Percentiles rank a stretch among this genome's conserved stretches.
Conservation (phyloP, 2,329 filamentous ascomycete species). For the Sclerotinia nivalis region DNA sequence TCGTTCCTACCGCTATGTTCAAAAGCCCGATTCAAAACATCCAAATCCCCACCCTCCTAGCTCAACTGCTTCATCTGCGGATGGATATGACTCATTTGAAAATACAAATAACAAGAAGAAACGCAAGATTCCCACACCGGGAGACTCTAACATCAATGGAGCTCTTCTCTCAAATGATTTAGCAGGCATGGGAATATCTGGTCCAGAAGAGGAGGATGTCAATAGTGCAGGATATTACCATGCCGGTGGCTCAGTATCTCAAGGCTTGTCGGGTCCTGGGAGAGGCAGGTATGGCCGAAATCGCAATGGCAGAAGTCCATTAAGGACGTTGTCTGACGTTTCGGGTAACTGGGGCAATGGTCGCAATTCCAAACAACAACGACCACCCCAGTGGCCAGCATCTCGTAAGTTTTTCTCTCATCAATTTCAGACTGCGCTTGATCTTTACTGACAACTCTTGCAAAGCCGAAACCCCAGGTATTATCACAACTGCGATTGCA, state of each 20-base stretch:
- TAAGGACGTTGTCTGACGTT: slow-evolving; percentile 60
- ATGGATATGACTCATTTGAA: slow-evolving; percentile 96
- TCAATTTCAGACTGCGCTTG: slow-evolving; percentile 16
- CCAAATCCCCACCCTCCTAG: slow-evolving; percentile 57
- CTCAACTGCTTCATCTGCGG: slow-evolving; percentile 70
- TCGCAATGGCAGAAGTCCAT: slow-evolving; percentile 60
- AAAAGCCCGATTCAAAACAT: slow-evolving; percentile 50
- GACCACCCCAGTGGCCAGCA: slow-evolving; percentile 40
- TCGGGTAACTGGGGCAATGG: slow-evolving; percentile 42
- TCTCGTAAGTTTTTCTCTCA: slow-evolving; percentile 35
- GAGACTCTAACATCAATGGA: slow-evolving; percentile 57
- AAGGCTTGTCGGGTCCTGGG: slow-evolving; percentile 80
- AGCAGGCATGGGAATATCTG: slow-evolving; percentile 61
- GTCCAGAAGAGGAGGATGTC: slow-evolving; percentile 47
- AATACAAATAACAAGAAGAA: slow-evolving; percentile 99
- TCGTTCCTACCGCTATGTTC: slow-evolving; percentile 47
- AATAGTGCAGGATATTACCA: slow-evolving; percentile 54
- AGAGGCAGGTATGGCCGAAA: slow-evolving; percentile 78
- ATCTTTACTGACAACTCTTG: slow-evolving; percentile 37
- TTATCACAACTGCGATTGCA: slow-evolving; percentile 92
- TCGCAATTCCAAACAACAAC: slow-evolving; percentile 39
- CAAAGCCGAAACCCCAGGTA: slow-evolving; percentile 63
- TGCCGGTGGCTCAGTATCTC: slow-evolving; percentile 54
- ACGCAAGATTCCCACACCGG: slow-evolving; percentile 90
- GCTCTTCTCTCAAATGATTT: slow-evolving; percentile 59